Evolutionary conservation across 148 eudicot genomes (phyloP).

Genomic region (Dysphania ambrosioides): DNA sequence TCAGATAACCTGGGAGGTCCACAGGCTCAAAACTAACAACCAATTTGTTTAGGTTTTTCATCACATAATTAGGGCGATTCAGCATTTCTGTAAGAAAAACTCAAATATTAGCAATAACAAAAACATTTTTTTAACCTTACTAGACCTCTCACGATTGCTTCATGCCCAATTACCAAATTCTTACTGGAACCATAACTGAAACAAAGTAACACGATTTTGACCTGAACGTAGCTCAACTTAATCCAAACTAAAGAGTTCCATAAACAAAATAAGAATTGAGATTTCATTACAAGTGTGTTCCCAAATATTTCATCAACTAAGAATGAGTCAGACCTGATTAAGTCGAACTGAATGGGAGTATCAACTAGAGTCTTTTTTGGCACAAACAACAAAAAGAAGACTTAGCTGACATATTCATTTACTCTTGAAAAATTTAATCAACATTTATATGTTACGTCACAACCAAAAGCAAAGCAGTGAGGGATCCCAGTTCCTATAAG

Average conservation of each 20-base stretch:
- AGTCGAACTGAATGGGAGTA: background rate
- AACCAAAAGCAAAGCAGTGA: background rate
- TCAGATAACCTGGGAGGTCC: background rate
- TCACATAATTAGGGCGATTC: background rate
- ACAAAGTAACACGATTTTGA: background rate
- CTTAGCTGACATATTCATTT: background rate
- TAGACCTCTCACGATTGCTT: background rate
- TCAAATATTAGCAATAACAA: background rate
- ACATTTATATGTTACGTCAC: background rate
- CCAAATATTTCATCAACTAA: background rate
- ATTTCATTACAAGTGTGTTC: too few relatives aligned
- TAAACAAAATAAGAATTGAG: too few relatives aligned
- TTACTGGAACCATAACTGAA: background rate
- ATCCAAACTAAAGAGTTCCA: background rate
- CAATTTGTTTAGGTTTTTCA: background rate
- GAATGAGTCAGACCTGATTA: background rate
- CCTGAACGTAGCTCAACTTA: background rate
- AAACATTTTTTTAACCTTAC: background rate
- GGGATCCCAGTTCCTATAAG: background rate
- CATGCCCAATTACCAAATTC: background rate
- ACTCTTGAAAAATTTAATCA: background rate
- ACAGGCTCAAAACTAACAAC: background rate
- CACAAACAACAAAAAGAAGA: background rate
- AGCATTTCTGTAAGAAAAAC: background rate
- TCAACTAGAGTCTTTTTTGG: background rate